These are phyloP conservation scores for Spatholobus suberectus DNA, from an alignment of 306 rosid species.

Conservation along the genomic window DNA sequence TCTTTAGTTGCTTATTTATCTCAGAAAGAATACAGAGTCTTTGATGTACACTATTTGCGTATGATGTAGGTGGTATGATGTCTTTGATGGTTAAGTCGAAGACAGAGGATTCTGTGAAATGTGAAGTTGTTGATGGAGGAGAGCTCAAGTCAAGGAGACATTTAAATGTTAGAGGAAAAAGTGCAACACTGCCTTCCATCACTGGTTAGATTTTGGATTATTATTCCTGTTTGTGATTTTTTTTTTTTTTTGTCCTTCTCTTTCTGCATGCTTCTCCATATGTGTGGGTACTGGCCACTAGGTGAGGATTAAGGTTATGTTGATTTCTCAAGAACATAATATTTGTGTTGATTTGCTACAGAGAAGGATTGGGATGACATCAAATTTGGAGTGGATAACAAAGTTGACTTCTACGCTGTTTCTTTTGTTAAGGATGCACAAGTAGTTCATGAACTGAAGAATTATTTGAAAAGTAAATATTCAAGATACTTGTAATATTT, in stretches of 20 bases:
- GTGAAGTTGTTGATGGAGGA: conserved; percentile 99
- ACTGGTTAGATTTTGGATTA: conserved; percentile 68
- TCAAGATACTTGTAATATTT: background rate
- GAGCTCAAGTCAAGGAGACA: conserved; percentile 94
- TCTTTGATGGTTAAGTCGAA: conserved; percentile 83
- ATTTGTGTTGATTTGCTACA: conserved; percentile 55
- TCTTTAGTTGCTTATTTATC: conserved; percentile 23
- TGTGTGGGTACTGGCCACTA: background rate
- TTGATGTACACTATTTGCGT: background rate
- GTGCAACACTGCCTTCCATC: conserved; percentile 96
- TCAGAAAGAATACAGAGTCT: background rate
- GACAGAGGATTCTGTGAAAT: conserved; percentile 82
- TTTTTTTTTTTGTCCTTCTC: background rate
- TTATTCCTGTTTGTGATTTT: conserved; percentile 9
- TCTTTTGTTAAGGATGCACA: conserved; percentile 97
- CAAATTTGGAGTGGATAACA: conserved; percentile 95
- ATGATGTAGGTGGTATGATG: conserved; percentile 93
- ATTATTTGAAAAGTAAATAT: conserved; percentile 76
- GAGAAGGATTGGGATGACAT: conserved; percentile 99
- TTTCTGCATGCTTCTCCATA: background rate
- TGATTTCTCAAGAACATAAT: conserved; percentile 18
- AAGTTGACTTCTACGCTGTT: conserved; percentile 96
- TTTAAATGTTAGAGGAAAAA: conserved; percentile 96
- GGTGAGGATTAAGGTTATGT: background rate
- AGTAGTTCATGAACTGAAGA: conserved; percentile 94